Base-by-base conservation (phyloP, 192 early-diverging fungal genomes). In the Linnemannia elongata region DNA sequence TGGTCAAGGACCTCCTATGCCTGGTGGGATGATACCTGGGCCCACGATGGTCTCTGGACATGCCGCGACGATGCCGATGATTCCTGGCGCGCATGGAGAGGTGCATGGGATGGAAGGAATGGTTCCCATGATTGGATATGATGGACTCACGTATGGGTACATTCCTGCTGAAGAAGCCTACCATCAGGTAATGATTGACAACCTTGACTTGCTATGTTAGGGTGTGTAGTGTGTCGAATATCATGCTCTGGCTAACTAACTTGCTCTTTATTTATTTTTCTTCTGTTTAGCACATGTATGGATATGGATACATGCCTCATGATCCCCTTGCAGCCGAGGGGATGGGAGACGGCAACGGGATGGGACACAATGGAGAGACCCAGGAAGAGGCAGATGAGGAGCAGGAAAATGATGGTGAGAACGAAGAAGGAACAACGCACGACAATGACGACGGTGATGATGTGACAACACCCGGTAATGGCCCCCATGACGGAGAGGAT, bases 61-160 rank as follows among this genome's bases (percentile, higher is more conserved):
- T 44, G 52, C 74, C 30, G 57, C 77, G 45, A 69, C 78, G 24
- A 71, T 72, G 1, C 42, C 77, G 45, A 47, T 52, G 4, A 57
- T 75, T 10, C 22, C 77, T 2, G 69, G 49, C 0, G 72, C 41
- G 12, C 74, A 72, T 15, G 66, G 38, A 35, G 66, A 49, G 39
- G 75, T 60, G 18, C 74, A 82, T 45, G 72, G 72, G 5, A 81
- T 81, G 75, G 85, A 81, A 39, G 85, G 85, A 2, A 74, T 81
- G 79, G 71, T 87, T 18, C 85, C 85, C 17, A 33, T 86, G 55
- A 74, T 86, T 24, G 78, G 72, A 73, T 81, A 78, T 45, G 85
- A 87, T 47, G 85, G 85, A 12, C 42, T 87, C 13, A 24, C 85
- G 0, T 87, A 87, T 69, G 85, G 72, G 22, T 81, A 87, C 41